These are phyloP conservation scores for Amanita thiersii DNA, from an alignment of 768 basidiomycete genomes.

Conservation along the genomic window DNA sequence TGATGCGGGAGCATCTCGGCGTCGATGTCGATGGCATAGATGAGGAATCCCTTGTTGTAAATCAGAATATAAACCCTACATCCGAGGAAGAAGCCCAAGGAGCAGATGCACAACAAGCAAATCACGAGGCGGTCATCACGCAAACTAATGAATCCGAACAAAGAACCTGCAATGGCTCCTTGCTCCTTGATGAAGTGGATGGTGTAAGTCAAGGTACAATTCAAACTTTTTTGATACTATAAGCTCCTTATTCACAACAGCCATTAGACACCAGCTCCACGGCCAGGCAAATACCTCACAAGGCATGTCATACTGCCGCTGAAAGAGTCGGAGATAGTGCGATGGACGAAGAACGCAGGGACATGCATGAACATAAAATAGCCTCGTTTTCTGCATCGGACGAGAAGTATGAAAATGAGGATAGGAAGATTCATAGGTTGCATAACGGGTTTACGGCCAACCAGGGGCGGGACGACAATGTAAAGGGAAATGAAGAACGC, in stretches of 20 bases:
- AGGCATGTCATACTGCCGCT: conserved; percentile 22
- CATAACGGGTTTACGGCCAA: too few species aligned
- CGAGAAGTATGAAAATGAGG: too few species aligned
- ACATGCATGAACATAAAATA: conserved; percentile 42
- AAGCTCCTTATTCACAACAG: too few species aligned
- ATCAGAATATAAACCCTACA: conserved; percentile 40
- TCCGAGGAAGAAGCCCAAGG: conserved; percentile 61
- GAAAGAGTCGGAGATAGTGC: conserved; percentile 32
- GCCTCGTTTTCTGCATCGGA: not conserved
- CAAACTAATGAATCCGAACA: too few species aligned
- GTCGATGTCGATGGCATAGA: conserved; percentile 86
- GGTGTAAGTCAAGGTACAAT: too few species aligned
- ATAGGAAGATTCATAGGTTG: too few species aligned
- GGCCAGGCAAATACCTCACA: too few species aligned
- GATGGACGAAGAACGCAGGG: conserved; percentile 42
- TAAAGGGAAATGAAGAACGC: not conserved
- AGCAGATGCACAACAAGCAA: conserved; percentile 60
- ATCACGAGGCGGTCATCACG: conserved; percentile 33
- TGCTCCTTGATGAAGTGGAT: too few species aligned
- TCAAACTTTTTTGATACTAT: too few species aligned
- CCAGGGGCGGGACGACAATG: not conserved
- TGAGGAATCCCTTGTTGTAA: conserved; percentile 62
- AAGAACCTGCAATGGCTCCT: too few species aligned
- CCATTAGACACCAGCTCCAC: too few species aligned
- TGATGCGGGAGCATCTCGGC: conserved; percentile 97